These are phyloP conservation scores for Gracilaria caudata DNA, from an alignment of 23 red algal species.

Conservation along the genomic window DNA sequence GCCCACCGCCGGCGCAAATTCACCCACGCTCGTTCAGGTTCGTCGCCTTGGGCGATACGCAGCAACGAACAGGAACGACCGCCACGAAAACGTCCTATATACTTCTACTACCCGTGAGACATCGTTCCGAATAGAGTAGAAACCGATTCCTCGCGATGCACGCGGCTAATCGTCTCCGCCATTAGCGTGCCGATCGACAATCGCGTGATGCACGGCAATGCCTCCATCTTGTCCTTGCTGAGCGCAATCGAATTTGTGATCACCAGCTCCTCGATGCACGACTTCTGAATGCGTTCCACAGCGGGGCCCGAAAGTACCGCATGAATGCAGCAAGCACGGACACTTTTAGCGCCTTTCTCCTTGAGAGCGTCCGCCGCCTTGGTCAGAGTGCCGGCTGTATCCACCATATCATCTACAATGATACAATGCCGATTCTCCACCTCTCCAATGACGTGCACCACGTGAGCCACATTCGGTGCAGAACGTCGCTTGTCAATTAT, in stretches of 20 bases:
- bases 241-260: slow-evolving; percentile 96
- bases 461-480: slow-evolving; percentile 97
- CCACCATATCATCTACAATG: slow-evolving; percentile 99
- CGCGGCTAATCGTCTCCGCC: slow-evolving; percentile 94
- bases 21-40: too few species aligned
- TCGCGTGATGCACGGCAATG: slow-evolving; percentile 74
- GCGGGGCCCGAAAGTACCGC: slow-evolving; percentile 92
- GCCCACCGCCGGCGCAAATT: too few species aligned
- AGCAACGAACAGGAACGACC: too few species aligned
- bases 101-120: neutral
- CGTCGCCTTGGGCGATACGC: too few species aligned
- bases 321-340: slow-evolving; percentile 91
- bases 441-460: slow-evolving; percentile 98
- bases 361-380: slow-evolving; percentile 91
- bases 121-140: slow-evolving; percentile 85
- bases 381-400: slow-evolving; percentile 96
- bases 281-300: slow-evolving; percentile 80
- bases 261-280: slow-evolving; percentile 89
- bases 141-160: slow-evolving; percentile 98
- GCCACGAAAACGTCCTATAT: neutral
- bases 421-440: slow-evolving; percentile 93
- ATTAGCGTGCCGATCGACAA: slow-evolving; percentile 84
- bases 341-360: slow-evolving; percentile 85
- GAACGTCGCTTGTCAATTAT: slow-evolving; percentile 98
- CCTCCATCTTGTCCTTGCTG: slow-evolving; percentile 68